Conservation (phyloP, 1,139 yeast genomes). For the Eremothecium sinecaudum region DNA sequence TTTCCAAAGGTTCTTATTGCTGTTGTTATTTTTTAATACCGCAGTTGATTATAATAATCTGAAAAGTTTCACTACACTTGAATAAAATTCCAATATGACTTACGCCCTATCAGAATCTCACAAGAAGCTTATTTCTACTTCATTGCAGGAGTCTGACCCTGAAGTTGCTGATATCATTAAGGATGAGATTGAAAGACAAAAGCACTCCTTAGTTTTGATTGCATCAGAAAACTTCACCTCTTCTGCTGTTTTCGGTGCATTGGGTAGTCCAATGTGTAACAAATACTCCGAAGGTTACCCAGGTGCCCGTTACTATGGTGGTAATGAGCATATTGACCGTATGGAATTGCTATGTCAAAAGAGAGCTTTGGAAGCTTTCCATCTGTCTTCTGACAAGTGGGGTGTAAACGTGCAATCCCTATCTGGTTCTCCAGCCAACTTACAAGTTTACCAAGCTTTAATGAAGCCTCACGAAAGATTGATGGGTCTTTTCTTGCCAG, state of each 20-base stretch:
- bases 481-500: constrained; percentile 96
- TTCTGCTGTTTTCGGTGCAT: constrained; percentile 89
- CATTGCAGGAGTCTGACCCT: constrained; percentile 67
- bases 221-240: constrained; percentile 98
- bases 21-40: too few species aligned
- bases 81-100: constrained; percentile 15
- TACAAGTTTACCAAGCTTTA: constrained; percentile 90
- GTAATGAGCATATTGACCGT: constrained; percentile 89
- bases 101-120: constrained; percentile 63
- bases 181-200: constrained; percentile 87
- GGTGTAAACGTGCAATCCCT: constrained; percentile 96
- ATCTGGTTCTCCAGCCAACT: constrained; percentile 95
- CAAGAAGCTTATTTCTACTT: constrained; percentile 58
- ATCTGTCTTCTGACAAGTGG: constrained; percentile 75
- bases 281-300: constrained; percentile 85
- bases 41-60: too few species aligned
- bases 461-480: constrained; percentile 91
- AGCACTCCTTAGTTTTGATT: constrained; percentile 85
- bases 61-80: too few species aligned
- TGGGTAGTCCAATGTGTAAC: constrained; percentile 95
- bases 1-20: too few species aligned
- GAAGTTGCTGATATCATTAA: constrained; percentile 74
- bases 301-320: constrained; percentile 83
- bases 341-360: constrained; percentile 86
- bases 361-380: constrained; percentile 85